Evolutionary conservation across 768 basidiomycete genomes (phyloP).

Genomic region (Cubamyces lactineus): DNA sequence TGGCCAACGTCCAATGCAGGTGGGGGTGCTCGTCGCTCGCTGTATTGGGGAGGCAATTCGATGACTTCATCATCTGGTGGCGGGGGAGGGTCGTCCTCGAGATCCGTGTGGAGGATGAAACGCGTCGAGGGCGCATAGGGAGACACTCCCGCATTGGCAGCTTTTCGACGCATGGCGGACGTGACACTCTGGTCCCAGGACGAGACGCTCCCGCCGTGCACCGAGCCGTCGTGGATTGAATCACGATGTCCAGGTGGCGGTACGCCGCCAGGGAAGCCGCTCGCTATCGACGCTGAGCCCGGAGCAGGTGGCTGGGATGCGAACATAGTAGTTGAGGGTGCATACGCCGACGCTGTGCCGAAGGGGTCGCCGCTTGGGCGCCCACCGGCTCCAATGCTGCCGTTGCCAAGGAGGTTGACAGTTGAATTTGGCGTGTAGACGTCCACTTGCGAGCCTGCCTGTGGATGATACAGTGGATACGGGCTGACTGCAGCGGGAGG

Average conservation of each 20-base stretch:
- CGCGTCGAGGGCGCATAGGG: slow-evolving; percentile 48
- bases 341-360: not conserved
- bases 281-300: too few relatives aligned
- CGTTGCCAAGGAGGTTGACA: slow-evolving; percentile 6
- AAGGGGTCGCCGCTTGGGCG: not conserved
- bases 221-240: not conserved
- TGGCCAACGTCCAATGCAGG: not conserved
- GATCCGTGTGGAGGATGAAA: slow-evolving; percentile 71
- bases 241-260: too few relatives aligned
- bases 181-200: slow-evolving; percentile 38
- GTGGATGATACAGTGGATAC: slow-evolving; percentile 22
- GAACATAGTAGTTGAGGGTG: slow-evolving; percentile 8
- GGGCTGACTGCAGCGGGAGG: slow-evolving; percentile 21
- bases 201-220: slow-evolving; percentile 14
- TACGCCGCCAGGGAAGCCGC: too few relatives aligned
- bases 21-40: slow-evolving; percentile 46
- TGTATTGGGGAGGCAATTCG: slow-evolving; percentile 79
- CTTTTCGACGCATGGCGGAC: slow-evolving; percentile 55
- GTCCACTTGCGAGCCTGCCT: not conserved
- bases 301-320: slow-evolving; percentile 3
- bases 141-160: slow-evolving; percentile 52
- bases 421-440: slow-evolving; percentile 16
- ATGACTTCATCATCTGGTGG: slow-evolving; percentile 53
- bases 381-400: not conserved
- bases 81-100: slow-evolving; percentile 55